Evolutionary conservation across 345 rosid genomes (phyloP).

Genomic region (Syzygium aromaticum): DNA sequence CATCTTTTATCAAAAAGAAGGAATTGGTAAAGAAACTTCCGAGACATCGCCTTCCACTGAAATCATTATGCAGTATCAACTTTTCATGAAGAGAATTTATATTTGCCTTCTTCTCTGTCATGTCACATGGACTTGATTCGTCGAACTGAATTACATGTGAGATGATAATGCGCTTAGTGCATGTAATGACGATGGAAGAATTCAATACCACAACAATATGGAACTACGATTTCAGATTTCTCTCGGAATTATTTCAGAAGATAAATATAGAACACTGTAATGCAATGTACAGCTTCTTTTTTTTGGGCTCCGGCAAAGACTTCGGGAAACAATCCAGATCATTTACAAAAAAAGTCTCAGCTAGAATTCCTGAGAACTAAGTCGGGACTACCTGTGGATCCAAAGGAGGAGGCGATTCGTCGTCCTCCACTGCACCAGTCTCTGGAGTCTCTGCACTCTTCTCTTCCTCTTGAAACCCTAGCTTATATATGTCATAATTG

Average conservation of each 20-base stretch:
- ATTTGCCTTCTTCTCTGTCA: not conserved
- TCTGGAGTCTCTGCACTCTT: constrained; percentile 13
- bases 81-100: not conserved
- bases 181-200: not conserved
- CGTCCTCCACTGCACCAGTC: constrained; percentile 32
- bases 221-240: not conserved
- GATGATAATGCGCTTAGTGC: not conserved
- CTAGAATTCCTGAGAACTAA: constrained; percentile 5
- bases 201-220: not conserved
- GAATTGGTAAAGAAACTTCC: not conserved
- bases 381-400: constrained; percentile 67
- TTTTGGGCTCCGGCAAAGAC: not conserved
- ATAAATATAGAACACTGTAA: not conserved
- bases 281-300: not conserved
- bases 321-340: not conserved
- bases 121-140: not conserved
- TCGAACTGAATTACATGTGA: not conserved
- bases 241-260: not conserved
- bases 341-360: constrained; percentile 10
- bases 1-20: not conserved
- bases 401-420: constrained; percentile 36
- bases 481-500: constrained; percentile 69
- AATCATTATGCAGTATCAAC: not conserved
- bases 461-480: constrained; percentile 52
- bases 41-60: not conserved